Evolutionary conservation across 148 eudicot species (phyloP), one percentile per base, ranked within the genome.

Genomic region (Heliamphora exappendiculata): DNA sequence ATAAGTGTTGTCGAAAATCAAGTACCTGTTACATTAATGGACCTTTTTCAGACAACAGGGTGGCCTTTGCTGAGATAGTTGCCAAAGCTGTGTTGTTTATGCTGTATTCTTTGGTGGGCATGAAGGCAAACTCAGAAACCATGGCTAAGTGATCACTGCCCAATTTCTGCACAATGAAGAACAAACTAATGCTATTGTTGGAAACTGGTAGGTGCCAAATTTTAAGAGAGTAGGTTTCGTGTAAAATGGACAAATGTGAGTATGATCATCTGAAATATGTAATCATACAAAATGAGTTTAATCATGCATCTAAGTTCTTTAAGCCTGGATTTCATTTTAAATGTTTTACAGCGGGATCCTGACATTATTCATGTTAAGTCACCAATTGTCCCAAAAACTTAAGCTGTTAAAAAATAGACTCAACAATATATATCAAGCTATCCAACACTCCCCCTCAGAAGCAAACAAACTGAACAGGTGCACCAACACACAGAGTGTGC

Each of bases 71-170:
- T 59, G 67, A 76, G 49, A 55, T 54, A 17, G 45, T 20, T 7
- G 76, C 50, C 16, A 54, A 14, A 24, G 41, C 14, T 37, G 10
- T 42, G 60, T 12, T 55, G 3, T 51, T 19, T 62, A 57, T 45
- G 20, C 2, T 0, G 29, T 73, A 63, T 76, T 70, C 76, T 33
- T 14, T 3, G 51, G 51, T 28, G 44, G 59, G 50, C 45, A 37
- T 19, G 73, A 86, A 82, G 26, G 87, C 89, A 66, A 79, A 83
- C 75, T 86, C 89, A 54, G 82, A 81, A 55, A 78, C 87, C 76
- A 86, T 79, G 28, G 87, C 83, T 66, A 86, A 75, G 74, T 86
- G 89, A 74, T 86, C 89, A 64, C 89, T 86, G 33, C 87, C 89
- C 74, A 81, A 76, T 47, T 82, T 62, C 89, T 86, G 85, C 83